Conservation (phyloP, 2,329 filamentous ascomycete species). For the Colletotrichum spinosum region DNA sequence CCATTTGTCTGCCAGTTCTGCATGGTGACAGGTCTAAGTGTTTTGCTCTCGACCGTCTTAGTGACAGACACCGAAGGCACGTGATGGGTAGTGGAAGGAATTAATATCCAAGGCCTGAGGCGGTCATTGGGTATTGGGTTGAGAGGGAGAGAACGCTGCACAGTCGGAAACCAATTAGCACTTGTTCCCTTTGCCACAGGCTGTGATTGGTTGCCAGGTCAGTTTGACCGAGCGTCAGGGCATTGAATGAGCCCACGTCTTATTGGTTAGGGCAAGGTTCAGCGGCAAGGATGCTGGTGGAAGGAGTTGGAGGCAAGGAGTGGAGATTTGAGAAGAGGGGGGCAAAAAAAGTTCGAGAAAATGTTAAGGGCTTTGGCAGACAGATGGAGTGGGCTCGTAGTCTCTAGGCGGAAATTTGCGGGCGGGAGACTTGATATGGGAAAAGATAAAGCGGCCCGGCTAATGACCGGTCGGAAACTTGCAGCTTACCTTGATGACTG, state of each 20-base stretch:
- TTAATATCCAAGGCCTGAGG: constrained; percentile 23
- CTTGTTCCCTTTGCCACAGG: constrained; percentile 9
- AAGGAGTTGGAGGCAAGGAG: constrained; percentile 5
- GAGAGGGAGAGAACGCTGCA: constrained; percentile 23
- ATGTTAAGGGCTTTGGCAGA: constrained; percentile 7
- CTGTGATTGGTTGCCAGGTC: constrained; percentile 20
- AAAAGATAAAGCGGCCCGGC: not conserved
- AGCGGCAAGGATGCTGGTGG: too few relatives aligned
- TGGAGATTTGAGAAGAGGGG: not conserved
- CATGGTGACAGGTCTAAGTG: constrained; percentile 25
- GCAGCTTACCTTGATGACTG: constrained; percentile 31
- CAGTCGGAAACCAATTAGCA: constrained; percentile 32
- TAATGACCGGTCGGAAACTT: constrained; percentile 28
- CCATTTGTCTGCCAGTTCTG: constrained; percentile 38
- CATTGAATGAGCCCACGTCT: constrained; percentile 19
- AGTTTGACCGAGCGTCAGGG: constrained; percentile 20
- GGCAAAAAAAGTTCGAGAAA: not conserved
- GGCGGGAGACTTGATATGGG: constrained; percentile 9
- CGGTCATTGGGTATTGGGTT: constrained; percentile 22
- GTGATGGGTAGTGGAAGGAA: constrained; percentile 20
- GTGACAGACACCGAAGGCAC: constrained; percentile 7
- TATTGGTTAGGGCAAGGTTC: constrained; percentile 5
- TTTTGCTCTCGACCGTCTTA: not conserved
- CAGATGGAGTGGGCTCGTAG: not conserved
- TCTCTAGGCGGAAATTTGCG: not conserved